Evolutionary conservation across 208 protist genomes (phyloP), one percentile per base, ranked within the genome.

Genomic region (Trypanosoma lewisi): DNA sequence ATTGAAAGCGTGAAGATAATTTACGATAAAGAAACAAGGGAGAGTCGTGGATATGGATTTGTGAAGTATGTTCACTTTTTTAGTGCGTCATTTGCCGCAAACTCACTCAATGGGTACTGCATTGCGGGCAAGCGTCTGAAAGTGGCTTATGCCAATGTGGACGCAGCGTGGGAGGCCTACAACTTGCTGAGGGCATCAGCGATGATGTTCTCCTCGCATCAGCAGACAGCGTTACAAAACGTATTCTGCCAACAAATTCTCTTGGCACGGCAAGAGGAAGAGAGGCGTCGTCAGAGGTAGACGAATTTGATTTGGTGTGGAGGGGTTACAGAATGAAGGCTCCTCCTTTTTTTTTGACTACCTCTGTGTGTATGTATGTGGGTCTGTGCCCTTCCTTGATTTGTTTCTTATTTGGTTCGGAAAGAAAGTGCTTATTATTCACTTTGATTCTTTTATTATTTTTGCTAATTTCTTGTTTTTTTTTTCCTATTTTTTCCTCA

Each of bases 41-140:
- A 93, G 73, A 91, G 83, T 52, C 82, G 83, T 12, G 91, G 91
- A 27, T 97, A 97, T 74, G 88, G 88, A 39, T 97, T 97, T 54
- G 85, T 96, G 12, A 87, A 92, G 73, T 94, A 87, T 53, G 59
- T 78, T 9, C 84, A 80, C 34, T 88, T 84, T 59, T 87, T 89
- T 65, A 89, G 84, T 52, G 91, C 91, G 4, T 87, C 80, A n/a
- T 85, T 89, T 65, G 91, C 88, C 16, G 75, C 91, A 33, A 77
- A 74, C 14, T 87, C 66, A 47, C 67, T 96, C 19, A 94, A 96
- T 64, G 81, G 87, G 4, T 95, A 83, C 53, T 63, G 70, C 47
- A 92, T 95, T 63, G 75, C 61, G 11, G 82, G 84, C 2, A 95
- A 95, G 70, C 82, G 77, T 51, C 75, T 95, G 27, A 95, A 95